A percentile compares a stretch with the other conserved stretches of the same genome.
Evolutionary conservation across 73 alveolate genomes (phyloP).

Genomic region (Paramecium tetraurelia): DNA sequence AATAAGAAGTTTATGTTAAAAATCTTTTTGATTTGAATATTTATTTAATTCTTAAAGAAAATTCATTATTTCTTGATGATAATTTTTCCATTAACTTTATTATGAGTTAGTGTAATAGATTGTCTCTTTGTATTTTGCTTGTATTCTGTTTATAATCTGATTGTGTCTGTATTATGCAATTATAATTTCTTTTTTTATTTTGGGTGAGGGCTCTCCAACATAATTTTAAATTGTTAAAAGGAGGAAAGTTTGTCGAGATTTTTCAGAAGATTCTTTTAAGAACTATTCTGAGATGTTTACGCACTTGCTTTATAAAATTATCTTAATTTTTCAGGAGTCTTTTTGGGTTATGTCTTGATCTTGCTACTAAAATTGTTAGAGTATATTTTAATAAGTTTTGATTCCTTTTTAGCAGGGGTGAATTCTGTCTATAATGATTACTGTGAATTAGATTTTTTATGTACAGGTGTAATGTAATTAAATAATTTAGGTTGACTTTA

Average conservation of each 20-base stretch:
- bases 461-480: neutral
- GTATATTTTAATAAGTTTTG: neutral
- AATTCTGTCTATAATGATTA: neutral
- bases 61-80: neutral
- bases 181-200: neutral
- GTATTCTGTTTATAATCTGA: neutral
- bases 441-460: neutral
- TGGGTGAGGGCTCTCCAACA: neutral
- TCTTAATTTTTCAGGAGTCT: neutral
- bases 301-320: neutral
- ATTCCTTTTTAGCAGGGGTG: neutral
- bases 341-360: neutral
- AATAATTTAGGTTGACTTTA: neutral
- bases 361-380: conserved; percentile 7
- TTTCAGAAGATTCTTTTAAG: neutral
- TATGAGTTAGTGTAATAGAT: neutral
- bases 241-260: neutral
- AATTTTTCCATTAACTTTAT: neutral
- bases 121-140: neutral
- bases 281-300: neutral
- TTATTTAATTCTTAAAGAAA: neutral
- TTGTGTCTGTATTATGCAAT: neutral
- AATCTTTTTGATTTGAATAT: neutral
- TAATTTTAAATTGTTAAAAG: neutral
- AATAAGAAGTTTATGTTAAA: neutral